Percentiles rank a stretch among this genome's conserved stretches.
These are phyloP conservation scores for Trichoderma erinaceum DNA, from an alignment of 495 filamentous ascomycete genomes.

Conservation along the genomic window DNA sequence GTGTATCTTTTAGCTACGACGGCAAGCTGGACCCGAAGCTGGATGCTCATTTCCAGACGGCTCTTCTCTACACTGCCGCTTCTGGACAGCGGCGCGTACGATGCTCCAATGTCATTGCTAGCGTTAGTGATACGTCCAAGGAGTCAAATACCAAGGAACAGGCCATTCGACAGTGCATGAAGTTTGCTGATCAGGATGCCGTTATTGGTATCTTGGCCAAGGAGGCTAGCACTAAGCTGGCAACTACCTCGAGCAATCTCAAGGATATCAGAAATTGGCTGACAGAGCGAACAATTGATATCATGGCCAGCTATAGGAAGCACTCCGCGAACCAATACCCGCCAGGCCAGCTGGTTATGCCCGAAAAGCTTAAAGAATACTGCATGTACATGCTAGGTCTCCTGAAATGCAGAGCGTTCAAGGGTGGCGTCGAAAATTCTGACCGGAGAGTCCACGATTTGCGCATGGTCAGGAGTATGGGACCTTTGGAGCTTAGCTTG, in stretches of 20 bases:
- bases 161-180: conserved; percentile 50
- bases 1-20: conserved; percentile 90
- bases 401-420: conserved; percentile 88
- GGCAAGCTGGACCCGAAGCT: conserved; percentile 94
- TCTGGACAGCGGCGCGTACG: conserved; percentile 84
- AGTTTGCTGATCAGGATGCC: conserved; percentile 90
- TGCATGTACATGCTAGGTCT: conserved; percentile 94
- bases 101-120: conserved; percentile 88
- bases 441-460: conserved; percentile 89
- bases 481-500: conserved; percentile 73
- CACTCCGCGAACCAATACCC: conserved; percentile 73
- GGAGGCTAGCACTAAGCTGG: conserved; percentile 78
- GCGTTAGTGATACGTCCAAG: conserved; percentile 73
- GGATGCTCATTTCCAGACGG: conserved; percentile 96
- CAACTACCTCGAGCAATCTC: conserved; percentile 59
- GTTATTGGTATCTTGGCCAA: conserved; percentile 83
- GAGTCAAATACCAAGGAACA: conserved; percentile 36
- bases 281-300: conserved; percentile 90
- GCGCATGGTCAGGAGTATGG: conserved; percentile 83
- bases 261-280: conserved; percentile 83
- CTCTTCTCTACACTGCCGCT: conserved; percentile 88
- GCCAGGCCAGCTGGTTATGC: conserved; percentile 88
- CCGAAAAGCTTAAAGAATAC: conserved; percentile 94
- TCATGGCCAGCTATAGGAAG: conserved; percentile 89
- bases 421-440: conserved; percentile 85